Evolutionary conservation across 2,329 filamentous ascomycete genomes (phyloP).

Genomic region (Diaporthe citri): DNA sequence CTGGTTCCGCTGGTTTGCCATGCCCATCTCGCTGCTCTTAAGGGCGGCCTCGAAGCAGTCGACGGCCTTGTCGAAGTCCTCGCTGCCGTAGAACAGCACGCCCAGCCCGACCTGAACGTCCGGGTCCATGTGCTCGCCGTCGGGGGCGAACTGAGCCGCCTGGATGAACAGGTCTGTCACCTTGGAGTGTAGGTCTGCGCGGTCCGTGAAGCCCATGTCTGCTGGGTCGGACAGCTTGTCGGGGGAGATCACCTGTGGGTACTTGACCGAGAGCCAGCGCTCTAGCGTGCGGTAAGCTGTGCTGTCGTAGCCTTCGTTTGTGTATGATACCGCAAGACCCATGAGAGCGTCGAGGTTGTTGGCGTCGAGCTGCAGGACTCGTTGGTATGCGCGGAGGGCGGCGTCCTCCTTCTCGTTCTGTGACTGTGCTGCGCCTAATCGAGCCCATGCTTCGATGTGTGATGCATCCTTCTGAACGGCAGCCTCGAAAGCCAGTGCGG

Average conservation of each 20-base stretch:
- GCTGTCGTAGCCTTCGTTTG: constrained; percentile 98
- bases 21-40: constrained; percentile 85
- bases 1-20: constrained; percentile 86
- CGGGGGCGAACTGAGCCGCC: constrained; percentile 91
- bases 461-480: constrained; percentile 90
- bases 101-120: constrained; percentile 98
- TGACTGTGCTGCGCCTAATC: constrained; percentile 90
- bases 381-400: constrained; percentile 92
- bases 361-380: constrained; percentile 88
- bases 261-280: constrained; percentile 96
- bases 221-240: constrained; percentile 78
- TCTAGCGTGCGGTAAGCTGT: constrained; percentile 96
- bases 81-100: constrained; percentile 96
- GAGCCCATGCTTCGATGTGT: constrained; percentile 94
- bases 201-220: constrained; percentile 96
- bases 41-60: constrained; percentile 97
- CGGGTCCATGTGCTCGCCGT: constrained; percentile 96
- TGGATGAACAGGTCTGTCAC: constrained; percentile 92
- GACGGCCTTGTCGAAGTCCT: constrained; percentile 98
- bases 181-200: constrained; percentile 87
- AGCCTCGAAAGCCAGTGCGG: constrained; percentile 94
- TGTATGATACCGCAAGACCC: constrained; percentile 96
- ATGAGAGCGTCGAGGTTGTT: constrained; percentile 91
- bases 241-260: constrained; percentile 83
- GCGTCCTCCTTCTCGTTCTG: constrained; percentile 99